Conservation (phyloP, 371 early-diverging fungal genomes). For the Polyrhizophydium stewartii region DNA sequence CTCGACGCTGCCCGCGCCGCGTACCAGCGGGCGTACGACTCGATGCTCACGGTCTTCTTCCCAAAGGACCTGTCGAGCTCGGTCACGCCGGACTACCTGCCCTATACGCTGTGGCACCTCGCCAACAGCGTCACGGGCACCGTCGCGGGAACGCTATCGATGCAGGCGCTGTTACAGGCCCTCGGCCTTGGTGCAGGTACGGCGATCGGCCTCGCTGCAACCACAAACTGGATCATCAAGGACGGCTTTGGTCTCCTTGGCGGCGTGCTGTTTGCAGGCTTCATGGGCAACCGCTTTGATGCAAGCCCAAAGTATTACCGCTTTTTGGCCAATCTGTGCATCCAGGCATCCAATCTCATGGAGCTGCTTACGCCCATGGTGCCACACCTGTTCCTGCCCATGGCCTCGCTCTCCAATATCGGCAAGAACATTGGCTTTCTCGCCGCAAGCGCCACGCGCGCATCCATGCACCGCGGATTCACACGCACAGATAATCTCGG, state of each 20-base stretch:
- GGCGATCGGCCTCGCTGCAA: slow-evolving; percentile 50
- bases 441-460: slow-evolving; percentile 67
- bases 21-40: too few relatives aligned
- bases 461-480: slow-evolving; percentile 68
- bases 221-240: slow-evolving; percentile 82
- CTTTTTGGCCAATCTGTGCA: slow-evolving; percentile 55
- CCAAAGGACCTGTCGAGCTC: not conserved
- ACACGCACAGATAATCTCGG: slow-evolving; percentile 66
- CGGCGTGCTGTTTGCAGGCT: slow-evolving; percentile 71
- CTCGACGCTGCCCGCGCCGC: too few relatives aligned
- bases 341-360: slow-evolving; percentile 62
- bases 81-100: slow-evolving; percentile 61
- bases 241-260: slow-evolving; percentile 81
- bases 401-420: slow-evolving; percentile 72
- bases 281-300: slow-evolving; percentile 65
- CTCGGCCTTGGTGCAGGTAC: slow-evolving; percentile 63
- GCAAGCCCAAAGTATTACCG: slow-evolving; percentile 70
- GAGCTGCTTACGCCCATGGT: slow-evolving; percentile 70
- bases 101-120: slow-evolving; percentile 68
- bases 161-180: slow-evolving; percentile 63
- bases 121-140: slow-evolving; percentile 65
- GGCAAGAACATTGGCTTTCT: slow-evolving; percentile 79
- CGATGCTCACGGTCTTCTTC: not conserved
- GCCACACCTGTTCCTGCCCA: slow-evolving; percentile 60
- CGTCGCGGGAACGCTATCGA: slow-evolving; percentile 68